phyloP scores from a whole-genome alignment of 1,284 basidiomycete species.

The Apiotrichum porosum region DNA sequence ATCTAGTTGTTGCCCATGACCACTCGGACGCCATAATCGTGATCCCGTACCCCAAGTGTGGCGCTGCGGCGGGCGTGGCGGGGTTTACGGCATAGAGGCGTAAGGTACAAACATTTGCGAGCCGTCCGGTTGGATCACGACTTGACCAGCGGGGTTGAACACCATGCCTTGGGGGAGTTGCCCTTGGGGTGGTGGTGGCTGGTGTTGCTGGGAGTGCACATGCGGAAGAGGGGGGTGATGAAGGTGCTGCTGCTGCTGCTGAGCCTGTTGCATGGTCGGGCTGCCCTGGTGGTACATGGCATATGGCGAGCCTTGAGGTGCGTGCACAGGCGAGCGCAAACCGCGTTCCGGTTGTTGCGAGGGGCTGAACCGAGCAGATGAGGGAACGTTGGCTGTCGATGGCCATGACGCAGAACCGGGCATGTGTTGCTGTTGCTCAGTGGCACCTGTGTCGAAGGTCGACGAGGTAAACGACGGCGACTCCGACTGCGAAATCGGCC shows the following conservation, averaged over 20 bases:
- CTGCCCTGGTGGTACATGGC: neutral
- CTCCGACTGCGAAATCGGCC: neutral
- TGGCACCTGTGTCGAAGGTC: neutral
- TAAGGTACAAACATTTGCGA: slow-evolving; percentile 7
- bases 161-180: neutral
- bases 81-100: slow-evolving; percentile 2
- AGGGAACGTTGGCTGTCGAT: neutral
- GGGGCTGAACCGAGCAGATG: slow-evolving; percentile 1
- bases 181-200: too few relatives aligned
- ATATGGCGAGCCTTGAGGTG: neutral
- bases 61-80: too few relatives aligned
- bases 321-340: too few relatives aligned
- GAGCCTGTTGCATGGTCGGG: neutral
- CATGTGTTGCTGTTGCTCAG: neutral
- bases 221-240: too few relatives aligned
- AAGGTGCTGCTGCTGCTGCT: neutral
- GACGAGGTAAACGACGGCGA: slow-evolving; percentile 13
- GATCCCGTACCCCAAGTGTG: too few relatives aligned
- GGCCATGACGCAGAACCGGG: neutral
- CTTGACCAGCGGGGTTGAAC: slow-evolving; percentile 2
- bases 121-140: slow-evolving; percentile 4
- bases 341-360: too few relatives aligned
- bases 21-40: too few relatives aligned
- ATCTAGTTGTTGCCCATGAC: too few relatives aligned
- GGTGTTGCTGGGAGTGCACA: too few relatives aligned